Evolutionary conservation across 2,329 filamentous ascomycete genomes (phyloP), one percentile per base, ranked within the genome.

Genomic region (Botrytis medusae): DNA sequence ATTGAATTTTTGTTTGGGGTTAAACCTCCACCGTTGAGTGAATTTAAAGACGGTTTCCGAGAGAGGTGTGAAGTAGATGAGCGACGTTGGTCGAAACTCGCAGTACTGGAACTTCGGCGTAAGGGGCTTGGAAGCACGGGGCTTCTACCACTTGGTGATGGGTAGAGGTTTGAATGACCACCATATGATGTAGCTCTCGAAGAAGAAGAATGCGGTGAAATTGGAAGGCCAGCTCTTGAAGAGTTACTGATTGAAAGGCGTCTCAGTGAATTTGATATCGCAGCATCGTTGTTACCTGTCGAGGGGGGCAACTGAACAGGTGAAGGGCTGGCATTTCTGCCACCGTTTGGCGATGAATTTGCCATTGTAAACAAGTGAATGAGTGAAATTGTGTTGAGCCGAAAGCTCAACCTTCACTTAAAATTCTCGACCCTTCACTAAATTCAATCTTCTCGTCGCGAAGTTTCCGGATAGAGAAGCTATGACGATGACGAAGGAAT

Each of bases 1-100:
- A 79, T 78, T 42, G 80, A 78, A 51, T 78, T 78, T 73, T 81
- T 80, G 32, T 82, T 81, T 37, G 83, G 81, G 1, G 80, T 82
- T 7, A 80, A 77, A 32, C 79, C 77, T 29, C 83, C 82, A 57
- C 78, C 78, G 60, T 84, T 82, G 4, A 86, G 78, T 2, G 84
- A 85, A 42, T 81, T 83, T 73, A 79, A 82, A 2, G 84, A 86
- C 4, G 82, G 80, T 77, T 84, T 84, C 68, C 82, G 80, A 18
- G 79, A 79, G 25, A 86, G 77, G 22, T 80, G 82, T 67, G 85
- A 83, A 59, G 84, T 84, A 48, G 82, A 76, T 22, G 84, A 81
- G 67, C 83, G 71, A 67, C 83, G 79, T 60, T 78, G 81, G 75
- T 81, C 81, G 64, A 82, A 65, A 78, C 82, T 84, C 77, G 83